Evolutionary conservation across 495 filamentous ascomycete species (phyloP).

Genomic region (Jackrogersella minutella): DNA sequence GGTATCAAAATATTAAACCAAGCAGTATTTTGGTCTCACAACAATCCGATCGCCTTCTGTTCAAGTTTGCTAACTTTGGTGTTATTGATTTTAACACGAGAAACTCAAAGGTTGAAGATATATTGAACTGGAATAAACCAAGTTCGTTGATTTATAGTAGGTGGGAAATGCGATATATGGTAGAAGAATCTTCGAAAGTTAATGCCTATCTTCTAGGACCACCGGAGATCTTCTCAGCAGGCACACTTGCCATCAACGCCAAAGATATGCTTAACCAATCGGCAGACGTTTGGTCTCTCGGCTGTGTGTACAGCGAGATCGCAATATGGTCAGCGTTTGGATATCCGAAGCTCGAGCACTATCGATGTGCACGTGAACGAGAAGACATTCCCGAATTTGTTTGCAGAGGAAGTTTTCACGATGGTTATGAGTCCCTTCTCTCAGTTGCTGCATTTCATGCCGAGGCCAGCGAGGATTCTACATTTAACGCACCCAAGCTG

Average conservation of each 20-base stretch:
- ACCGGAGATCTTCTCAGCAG: not conserved
- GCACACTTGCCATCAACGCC: not conserved
- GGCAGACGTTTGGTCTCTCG: not conserved
- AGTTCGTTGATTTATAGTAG: not conserved
- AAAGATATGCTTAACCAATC: not conserved
- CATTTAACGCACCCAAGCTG: too few relatives aligned
- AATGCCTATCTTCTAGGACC: not conserved
- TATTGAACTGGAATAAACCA: not conserved
- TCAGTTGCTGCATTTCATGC: not conserved
- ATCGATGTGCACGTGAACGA: not conserved
- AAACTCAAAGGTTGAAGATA: not conserved
- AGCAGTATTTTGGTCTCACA: not conserved
- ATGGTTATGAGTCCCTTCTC: not conserved
- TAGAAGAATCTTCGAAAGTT: too few relatives aligned
- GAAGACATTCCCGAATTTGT: not conserved
- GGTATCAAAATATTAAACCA: not conserved
- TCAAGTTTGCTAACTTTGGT: not conserved
- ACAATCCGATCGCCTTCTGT: not conserved
- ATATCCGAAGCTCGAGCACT: not conserved
- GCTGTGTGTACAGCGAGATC: not conserved
- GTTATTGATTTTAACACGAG: not conserved
- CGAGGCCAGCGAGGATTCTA: not conserved
- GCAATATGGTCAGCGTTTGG: not conserved
- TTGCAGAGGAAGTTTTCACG: not conserved
- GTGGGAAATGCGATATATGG: not conserved